A percentile compares a stretch with the other conserved stretches of the same genome.
These are phyloP conservation scores for Kodamaea suecica DNA, from an alignment of 1,139 yeast genomes.

Conservation along the genomic window DNA sequence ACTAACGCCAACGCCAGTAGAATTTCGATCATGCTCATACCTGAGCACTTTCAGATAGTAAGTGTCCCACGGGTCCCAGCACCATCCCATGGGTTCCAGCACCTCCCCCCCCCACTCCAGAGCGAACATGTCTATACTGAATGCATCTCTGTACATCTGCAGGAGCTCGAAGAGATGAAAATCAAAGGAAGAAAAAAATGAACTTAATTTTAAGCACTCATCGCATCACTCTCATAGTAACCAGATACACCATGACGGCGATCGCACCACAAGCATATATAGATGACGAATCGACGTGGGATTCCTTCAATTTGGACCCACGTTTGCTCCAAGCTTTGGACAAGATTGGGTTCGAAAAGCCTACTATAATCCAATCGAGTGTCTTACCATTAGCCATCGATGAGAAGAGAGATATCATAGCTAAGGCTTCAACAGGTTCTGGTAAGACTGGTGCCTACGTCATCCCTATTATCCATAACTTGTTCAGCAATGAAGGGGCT, in stretches of 20 bases:
- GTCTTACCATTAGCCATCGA: conserved; percentile 91
- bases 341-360: conserved; percentile 75
- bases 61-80: too few species aligned
- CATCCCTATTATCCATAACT: conserved; percentile 71
- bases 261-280: conserved; percentile 51
- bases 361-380: conserved; percentile 85
- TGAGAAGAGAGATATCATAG: conserved; percentile 81
- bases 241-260: conserved; percentile 11
- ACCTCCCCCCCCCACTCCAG: too few species aligned
- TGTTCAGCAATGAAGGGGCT: conserved; percentile 40
- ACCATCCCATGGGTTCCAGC: too few species aligned
- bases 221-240: conserved; percentile 12
- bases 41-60: too few species aligned
- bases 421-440: conserved; percentile 86
- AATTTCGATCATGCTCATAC: too few species aligned
- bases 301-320: conserved; percentile 70
- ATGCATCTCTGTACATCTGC: too few species aligned
- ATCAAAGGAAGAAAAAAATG: conserved; percentile 1
- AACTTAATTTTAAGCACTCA: conserved; percentile 5
- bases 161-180: not conserved
- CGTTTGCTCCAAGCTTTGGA: conserved; percentile 82
- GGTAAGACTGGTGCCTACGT: conserved; percentile 87
- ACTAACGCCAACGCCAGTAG: too few species aligned
- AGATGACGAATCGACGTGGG: conserved; percentile 71
- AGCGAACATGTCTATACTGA: too few species aligned